These are phyloP conservation scores for Aureobasidium sp. DNA, from an alignment of 2,329 filamentous ascomycete species.

Conservation along the genomic window DNA sequence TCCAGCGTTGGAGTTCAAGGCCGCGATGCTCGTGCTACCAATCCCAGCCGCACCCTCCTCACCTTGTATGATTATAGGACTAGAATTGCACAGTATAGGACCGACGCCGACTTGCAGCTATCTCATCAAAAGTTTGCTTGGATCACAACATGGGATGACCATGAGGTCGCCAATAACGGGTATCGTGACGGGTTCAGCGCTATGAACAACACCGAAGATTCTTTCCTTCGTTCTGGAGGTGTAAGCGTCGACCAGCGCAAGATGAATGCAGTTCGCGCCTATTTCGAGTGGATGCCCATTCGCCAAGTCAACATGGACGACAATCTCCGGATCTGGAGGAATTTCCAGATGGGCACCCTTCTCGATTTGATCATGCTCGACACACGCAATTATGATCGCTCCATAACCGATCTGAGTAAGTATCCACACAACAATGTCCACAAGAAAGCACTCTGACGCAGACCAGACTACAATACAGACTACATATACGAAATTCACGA, in stretches of 20 bases:
- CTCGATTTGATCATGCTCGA: slow-evolving; percentile 64
- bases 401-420: slow-evolving; percentile 46
- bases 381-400: slow-evolving; percentile 60
- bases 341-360: slow-evolving; percentile 55
- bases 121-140: slow-evolving; percentile 51
- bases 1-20: slow-evolving; percentile 34
- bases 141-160: slow-evolving; percentile 59
- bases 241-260: slow-evolving; percentile 64
- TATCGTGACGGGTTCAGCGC: slow-evolving; percentile 54
- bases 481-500: slow-evolving; percentile 56
- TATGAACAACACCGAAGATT: slow-evolving; percentile 58
- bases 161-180: slow-evolving; percentile 57
- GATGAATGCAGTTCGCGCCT: slow-evolving; percentile 63
- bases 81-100: slow-evolving; percentile 50
- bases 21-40: slow-evolving; percentile 46
- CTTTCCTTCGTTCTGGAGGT: slow-evolving; percentile 47
- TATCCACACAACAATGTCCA: neutral
- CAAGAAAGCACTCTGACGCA: neutral
- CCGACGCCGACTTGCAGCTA: slow-evolving; percentile 49
- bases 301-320: slow-evolving; percentile 60
- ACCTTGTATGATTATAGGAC: slow-evolving; percentile 52
- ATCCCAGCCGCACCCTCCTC: slow-evolving; percentile 44
- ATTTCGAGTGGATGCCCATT: slow-evolving; percentile 58
- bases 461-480: slow-evolving; percentile 44
- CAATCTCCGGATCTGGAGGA: slow-evolving; percentile 61